Evolutionary conservation across 257 asterid species (phyloP), one percentile per base, ranked within the genome.

Genomic region (Lycium ferocissimum): DNA sequence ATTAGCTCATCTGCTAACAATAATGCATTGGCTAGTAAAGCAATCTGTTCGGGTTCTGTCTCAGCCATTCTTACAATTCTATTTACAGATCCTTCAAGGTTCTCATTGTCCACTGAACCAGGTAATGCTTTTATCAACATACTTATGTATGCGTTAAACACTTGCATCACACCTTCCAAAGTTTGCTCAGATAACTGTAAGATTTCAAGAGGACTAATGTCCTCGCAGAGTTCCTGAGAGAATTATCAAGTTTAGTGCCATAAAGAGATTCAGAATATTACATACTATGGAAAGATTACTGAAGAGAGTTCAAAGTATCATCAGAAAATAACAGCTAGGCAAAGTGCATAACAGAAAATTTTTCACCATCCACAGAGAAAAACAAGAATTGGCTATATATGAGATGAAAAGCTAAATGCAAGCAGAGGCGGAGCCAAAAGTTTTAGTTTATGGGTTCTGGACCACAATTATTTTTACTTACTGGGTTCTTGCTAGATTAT

Each of bases 201-300:
- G 89, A 89, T 90, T 82, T 96, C 97, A 0, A 96, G 95, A 58
- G 98, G 92, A 80, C 98, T 92, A 57, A 94, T 89, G 83, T 96
- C 99, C 89, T 94, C 98, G 54, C 98, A 96, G 58, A 93, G 93
- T 86, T 94, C 98, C 97, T 93, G 86, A 20, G 62, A 72, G 17
- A 76, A 49, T 12, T n/a, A 53, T 51, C 81, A 54, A 22, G 13
- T 69, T 40, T 59, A 81, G 54, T 18, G 17, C 79, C 57, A 9
- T 13, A 76, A 26, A 45, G 63, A 26, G 63, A 45, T 51, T 49
- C 45, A 76, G 81, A 15, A 69, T 38, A 37, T 13, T 76, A 51
- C 81, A 22, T 49, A 26, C 62, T 22, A 7, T 6, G 51, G 82
- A 56, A 76, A 26, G 63, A 51, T 53, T 4, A 51, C 63, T 26